Base-by-base conservation (phyloP, 225 moss, liverwort and hornwort genomes). In the Marchantia polymorpha region DNA sequence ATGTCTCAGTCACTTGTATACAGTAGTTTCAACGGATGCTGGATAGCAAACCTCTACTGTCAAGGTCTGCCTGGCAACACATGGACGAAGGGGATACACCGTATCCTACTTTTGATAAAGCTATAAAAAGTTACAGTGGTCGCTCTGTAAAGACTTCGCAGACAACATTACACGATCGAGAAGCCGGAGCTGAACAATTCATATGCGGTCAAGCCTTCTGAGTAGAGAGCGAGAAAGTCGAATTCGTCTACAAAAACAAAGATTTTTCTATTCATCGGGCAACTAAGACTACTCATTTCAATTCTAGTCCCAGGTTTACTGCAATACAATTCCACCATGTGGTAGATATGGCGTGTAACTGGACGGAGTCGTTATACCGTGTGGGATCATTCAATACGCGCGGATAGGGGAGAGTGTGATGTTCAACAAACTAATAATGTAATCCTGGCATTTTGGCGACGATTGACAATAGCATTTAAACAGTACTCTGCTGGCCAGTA, bases 31-130 rank as follows among this genome's bases (percentile, higher is more conserved):
- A 20, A 47, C 73, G 46, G 60, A 10, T 61, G 64, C 61, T 48
- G 60, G 59, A 27, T 60, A 30, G 19, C 56, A 8, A 76, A n/a
- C 20, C n/a, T 16, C 22, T 48, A 26, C 64, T 77, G 50, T 48
- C 60, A 46, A 39, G 63, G 48, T 76, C n/a, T 63, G 76, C 27
- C 13, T 17, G 61, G 46, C 58, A 58, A 19, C 74, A 22, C 14
- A 76, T 73, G 73, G 73, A 73, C 52, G 73, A 54, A 53, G 26
- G 14, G 26, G 54, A 54, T 73, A 72, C 73, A 73, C 53, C 73
- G 73, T 29, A 54, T 73, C 54, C 73, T 73, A 54, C 73, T 73
- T 73, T 73, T 73, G 27, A 52, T 73, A 73, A 73, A 73, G 73
- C 50, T 3, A 47, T 6, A 20, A 60, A 76, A 63, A 55, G 30